Conservation (phyloP, 179 eudicot genomes). For the Silene vulgaris region DNA sequence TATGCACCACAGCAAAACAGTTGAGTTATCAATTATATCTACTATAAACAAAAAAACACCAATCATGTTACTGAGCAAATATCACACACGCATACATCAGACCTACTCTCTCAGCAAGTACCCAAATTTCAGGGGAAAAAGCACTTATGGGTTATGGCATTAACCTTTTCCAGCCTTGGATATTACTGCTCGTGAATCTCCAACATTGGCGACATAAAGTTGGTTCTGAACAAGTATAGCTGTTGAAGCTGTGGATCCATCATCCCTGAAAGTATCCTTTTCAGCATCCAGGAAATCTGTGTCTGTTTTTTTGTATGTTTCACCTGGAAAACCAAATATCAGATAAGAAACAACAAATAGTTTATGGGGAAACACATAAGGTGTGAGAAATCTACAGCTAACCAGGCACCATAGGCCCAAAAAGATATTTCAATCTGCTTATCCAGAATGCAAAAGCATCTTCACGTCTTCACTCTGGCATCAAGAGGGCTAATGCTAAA, state of each 20-base stretch:
- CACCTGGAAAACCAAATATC: slow-evolving; percentile 48
- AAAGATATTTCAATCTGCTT: neutral
- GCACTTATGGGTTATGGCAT: neutral
- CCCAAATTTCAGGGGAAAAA: slow-evolving; percentile 6
- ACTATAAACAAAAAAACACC: neutral
- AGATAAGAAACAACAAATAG: slow-evolving; percentile 4
- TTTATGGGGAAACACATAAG: neutral
- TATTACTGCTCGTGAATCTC: slow-evolving; percentile 86
- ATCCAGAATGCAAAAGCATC: neutral
- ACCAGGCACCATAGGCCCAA: neutral
- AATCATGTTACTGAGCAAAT: neutral
- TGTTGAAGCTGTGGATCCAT: slow-evolving; percentile 98
- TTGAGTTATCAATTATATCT: neutral
- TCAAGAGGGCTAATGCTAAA: neutral
- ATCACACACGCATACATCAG: neutral
- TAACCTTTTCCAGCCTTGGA: slow-evolving; percentile 90
- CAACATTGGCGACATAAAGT: slow-evolving; percentile 95
- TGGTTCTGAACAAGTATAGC: slow-evolving; percentile 87
- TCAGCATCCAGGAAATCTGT: slow-evolving; percentile 78
- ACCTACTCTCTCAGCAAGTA: slow-evolving; percentile 8
- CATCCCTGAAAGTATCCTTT: slow-evolving; percentile 81
- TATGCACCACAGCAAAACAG: neutral
- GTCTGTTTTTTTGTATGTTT: slow-evolving; percentile 80
- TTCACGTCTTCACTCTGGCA: neutral
- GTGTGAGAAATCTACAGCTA: neutral